phyloP scores from a whole-genome alignment of 345 rosid species.

The thale cress (Arabidopsis thaliana) region DNA sequence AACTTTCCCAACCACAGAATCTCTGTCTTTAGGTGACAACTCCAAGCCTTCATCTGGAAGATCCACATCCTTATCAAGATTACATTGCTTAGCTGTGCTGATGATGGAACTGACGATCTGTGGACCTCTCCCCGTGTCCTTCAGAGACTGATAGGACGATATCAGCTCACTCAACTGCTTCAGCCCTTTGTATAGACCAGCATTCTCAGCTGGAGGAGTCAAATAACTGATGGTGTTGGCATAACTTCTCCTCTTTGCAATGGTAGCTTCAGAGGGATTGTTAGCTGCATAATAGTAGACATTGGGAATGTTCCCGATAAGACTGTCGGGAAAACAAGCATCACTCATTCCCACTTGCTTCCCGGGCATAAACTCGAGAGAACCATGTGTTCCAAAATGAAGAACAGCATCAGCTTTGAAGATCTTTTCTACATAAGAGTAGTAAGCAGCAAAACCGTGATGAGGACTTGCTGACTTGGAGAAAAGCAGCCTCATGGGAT shows the following conservation, averaged over 20 bases:
- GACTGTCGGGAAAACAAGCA: conserved; percentile 92
- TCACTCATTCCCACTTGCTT: conserved; percentile 99
- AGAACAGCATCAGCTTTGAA: conserved; percentile 97
- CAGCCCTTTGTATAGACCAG: conserved; percentile 97
- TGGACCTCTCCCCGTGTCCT: conserved; percentile 89
- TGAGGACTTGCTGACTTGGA: conserved; percentile 98
- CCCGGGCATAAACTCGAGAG: conserved; percentile 98
- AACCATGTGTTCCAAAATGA: conserved; percentile 99
- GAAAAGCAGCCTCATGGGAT: conserved; percentile 96
- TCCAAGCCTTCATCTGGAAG: conserved; percentile 87
- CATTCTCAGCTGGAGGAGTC: conserved; percentile 99
- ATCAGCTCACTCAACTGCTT: conserved; percentile 96
- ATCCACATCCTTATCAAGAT: conserved; percentile 91
- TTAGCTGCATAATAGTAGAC: conserved; percentile 96
- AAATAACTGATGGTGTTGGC: conserved; percentile 96
- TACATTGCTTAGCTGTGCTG: conserved; percentile 95
- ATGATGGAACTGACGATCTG: conserved; percentile 95
- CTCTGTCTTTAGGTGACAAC: conserved; percentile 75
- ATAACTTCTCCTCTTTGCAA: conserved; percentile 96
- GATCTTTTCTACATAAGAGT: conserved; percentile 93
- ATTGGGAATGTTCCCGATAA: conserved; percentile 95
- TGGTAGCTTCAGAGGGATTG: conserved; percentile 97
- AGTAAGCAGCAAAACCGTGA: conserved; percentile 96
- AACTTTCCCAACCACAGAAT: conserved; percentile 91
- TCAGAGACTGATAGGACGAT: conserved; percentile 94